Evolutionary conservation across 345 rosid genomes (phyloP), one percentile per base, ranked within the genome.

Genomic region (Eucalyptus leucophloia): DNA sequence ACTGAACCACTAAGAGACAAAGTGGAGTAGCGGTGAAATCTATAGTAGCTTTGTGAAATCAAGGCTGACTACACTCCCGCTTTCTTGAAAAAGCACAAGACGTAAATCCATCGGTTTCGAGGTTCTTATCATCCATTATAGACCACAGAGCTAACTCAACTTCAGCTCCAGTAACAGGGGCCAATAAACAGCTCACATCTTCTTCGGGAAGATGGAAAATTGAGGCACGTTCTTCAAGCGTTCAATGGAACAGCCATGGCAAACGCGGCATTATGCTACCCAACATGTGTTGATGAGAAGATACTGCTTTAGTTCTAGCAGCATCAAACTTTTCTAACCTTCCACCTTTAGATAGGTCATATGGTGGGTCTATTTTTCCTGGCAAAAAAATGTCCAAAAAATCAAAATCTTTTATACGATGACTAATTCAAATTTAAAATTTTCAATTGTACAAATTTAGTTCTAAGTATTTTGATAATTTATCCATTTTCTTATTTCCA

Each of bases 371-470:
- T 18, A 34, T 18, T 17, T 69, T 69, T 69, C 5, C 26, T 16
- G 2, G 2, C 3, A 2, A 34, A 69, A 69, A 18, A 34, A 9
- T 34, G 7, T 10, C 28, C 8, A 37, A 18, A 72, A 34, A 10
- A 17, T 18, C 4, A 37, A 18, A 72, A 72, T 37, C 2, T 19
- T 9, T 72, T 72, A 21, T 72, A 72, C 3, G 8, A 7, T 10
- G 1, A 1, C 23, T 4, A 37, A 34, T 37, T 6, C 4, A 10
- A 19, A 10, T 21, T 4, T 21, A 3, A 72, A 6, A 5, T 2
- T 72, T 72, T 72, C 2, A 9, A 6, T 9, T 19, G 4, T 19
- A 19, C 3, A 0, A 9, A 72, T 72, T 72, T 37, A 19, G 4
- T 72, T 37, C 0, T 37, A 37, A 9, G 37, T 3, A 3, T 37